These are phyloP conservation scores for Suillus bovinus DNA, from an alignment of 768 basidiomycete genomes.

Conservation along the genomic window DNA sequence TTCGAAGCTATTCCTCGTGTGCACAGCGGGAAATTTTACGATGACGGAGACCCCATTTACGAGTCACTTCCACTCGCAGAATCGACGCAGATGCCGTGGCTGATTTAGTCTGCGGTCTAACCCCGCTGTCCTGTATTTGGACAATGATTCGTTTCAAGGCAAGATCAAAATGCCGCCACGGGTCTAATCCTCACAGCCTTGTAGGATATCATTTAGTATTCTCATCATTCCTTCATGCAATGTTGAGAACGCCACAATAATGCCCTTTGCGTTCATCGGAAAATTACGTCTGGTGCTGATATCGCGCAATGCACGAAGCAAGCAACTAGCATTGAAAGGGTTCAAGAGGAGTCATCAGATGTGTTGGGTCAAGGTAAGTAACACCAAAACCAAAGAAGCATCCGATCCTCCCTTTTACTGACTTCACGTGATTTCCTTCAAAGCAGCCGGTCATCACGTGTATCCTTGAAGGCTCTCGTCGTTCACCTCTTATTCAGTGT, in stretches of 20 bases:
- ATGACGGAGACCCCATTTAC: background rate
- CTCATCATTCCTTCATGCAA: background rate
- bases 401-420: background rate
- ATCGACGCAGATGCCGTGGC: background rate
- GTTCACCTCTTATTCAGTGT: background rate
- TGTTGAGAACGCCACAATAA: slow-evolving; percentile 26
- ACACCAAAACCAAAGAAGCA: background rate
- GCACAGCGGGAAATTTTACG: background rate
- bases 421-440: background rate
- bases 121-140: background rate
- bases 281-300: slow-evolving; percentile 57
- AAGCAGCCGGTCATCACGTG: background rate
- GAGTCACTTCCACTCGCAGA: background rate
- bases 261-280: slow-evolving; percentile 59
- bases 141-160: background rate
- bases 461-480: background rate
- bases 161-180: background rate
- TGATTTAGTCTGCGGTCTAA: background rate
- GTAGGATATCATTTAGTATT: background rate
- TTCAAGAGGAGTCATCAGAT: slow-evolving; percentile 57
- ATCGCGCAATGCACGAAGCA: slow-evolving; percentile 52
- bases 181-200: background rate
- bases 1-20: background rate
- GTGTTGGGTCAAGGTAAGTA: slow-evolving; percentile 26
- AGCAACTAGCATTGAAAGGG: slow-evolving; percentile 53